Percentiles rank a stretch among this genome's conserved stretches.
These are phyloP conservation scores for Clausena lansium DNA, from an alignment of 345 rosid genomes.

Conservation along the genomic window DNA sequence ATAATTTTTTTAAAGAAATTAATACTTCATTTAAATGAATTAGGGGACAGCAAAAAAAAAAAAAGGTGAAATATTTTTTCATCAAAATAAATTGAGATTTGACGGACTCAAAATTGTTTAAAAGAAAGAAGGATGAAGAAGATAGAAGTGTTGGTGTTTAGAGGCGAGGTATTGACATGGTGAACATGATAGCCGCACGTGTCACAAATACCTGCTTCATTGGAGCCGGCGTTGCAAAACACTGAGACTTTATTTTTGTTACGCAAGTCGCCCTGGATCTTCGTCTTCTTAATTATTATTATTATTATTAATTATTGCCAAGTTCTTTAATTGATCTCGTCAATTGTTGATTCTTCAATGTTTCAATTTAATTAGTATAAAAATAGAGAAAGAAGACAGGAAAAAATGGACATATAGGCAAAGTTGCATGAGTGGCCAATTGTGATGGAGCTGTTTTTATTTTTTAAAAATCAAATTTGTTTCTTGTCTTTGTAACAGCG, in stretches of 20 bases:
- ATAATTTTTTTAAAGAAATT: too few relatives aligned
- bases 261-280: slow-evolving; percentile 89
- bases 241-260: slow-evolving; percentile 61
- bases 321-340: too few relatives aligned
- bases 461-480: too few relatives aligned
- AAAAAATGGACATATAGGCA: too few relatives aligned
- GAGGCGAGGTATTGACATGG: slow-evolving; percentile 90
- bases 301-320: too few relatives aligned
- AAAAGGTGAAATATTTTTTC: too few relatives aligned
- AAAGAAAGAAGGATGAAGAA: slow-evolving; percentile 71
- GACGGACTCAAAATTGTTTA: slow-evolving; percentile 55
- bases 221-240: slow-evolving; percentile 85
- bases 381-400: neutral
- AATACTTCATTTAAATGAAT: too few relatives aligned
- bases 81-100: slow-evolving; percentile 33
- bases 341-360: neutral
- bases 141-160: slow-evolving; percentile 84
- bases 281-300: slow-evolving; percentile 40
- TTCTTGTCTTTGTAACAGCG: too few relatives aligned
- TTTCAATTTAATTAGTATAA: neutral
- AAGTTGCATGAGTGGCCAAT: too few relatives aligned
- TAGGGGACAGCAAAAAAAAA: too few relatives aligned
- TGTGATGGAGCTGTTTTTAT: too few relatives aligned
- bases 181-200: slow-evolving; percentile 77
- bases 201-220: slow-evolving; percentile 76